Base-by-base conservation (phyloP, 176 grass and related monocot species). In the Oryza longistaminata region DNA sequence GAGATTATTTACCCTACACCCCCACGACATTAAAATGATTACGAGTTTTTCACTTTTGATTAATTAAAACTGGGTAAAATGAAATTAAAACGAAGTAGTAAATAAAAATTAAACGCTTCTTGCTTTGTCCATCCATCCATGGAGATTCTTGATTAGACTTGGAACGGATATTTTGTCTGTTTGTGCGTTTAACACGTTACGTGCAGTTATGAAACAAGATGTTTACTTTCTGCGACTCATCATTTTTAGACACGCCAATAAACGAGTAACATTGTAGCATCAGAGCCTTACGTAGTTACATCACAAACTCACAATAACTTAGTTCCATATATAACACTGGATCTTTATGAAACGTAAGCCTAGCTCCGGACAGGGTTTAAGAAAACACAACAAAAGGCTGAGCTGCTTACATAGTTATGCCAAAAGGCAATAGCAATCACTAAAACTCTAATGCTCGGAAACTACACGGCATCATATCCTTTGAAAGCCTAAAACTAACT, bases 1-100 rank as follows among this genome's bases (percentile, higher is more conserved):
- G 9, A 62, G n/a, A 87, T 90, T 80, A 87, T 91, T 87, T 87
- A 90, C 85, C 84, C 84, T 86, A 86, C 35, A 86, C 31, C 31
- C 31, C 31, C 37, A 75, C 22, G 44, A 74, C 76, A 75, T 71
- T 67, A 75, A 19, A 19, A 13, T 5, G 50, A 53, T 17, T 3
- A 68, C 11, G 26, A 74, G 14, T 68, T 73, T 73, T 50, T 53
- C 4, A 19, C 1, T 78, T 85, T 65, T 75, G 52, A 77, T 22
- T 22, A 65, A 77, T 89, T 70, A 50, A 81, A 11, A 16, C 78
- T 1, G 14, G 79, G 53, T 88, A 61, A 65, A 33, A 58, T 0
- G 48, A 13, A 58, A 2, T 58, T 7, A 61, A 24, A 0, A 10
- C 3, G 4, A 35, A 35, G 4, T 4, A 35, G 34, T 4, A 33